These are phyloP conservation scores for Cladophialophora psammophila DNA, from an alignment of 2,329 filamentous ascomycete species.

Conservation along the genomic window DNA sequence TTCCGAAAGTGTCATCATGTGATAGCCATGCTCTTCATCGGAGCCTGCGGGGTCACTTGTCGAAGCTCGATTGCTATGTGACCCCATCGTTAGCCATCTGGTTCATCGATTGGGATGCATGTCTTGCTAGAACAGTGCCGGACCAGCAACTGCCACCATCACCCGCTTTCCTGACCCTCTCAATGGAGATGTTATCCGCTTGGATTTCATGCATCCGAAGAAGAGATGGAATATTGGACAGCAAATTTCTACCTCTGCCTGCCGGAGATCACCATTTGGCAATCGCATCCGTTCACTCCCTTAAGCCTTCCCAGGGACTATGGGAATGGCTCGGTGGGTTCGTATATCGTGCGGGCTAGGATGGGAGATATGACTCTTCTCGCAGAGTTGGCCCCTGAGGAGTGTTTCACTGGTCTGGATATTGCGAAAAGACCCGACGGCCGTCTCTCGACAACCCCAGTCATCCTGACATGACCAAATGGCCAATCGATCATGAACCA, in stretches of 20 bases:
- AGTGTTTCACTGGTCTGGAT: background rate
- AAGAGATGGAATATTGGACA: conserved; percentile 70
- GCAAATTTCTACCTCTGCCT: conserved; percentile 77
- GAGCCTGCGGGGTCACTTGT: conserved; percentile 78
- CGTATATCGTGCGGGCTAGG: conserved; percentile 48
- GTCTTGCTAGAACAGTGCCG: conserved; percentile 65
- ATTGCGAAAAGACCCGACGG: conserved; percentile 43
- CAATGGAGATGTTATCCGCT: conserved; percentile 68
- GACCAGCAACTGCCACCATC: conserved; percentile 62
- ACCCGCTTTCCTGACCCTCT: conserved; percentile 63
- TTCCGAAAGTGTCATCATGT: conserved; percentile 79
- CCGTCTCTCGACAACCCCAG: conserved; percentile 54
- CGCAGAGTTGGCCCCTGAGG: conserved; percentile 51
- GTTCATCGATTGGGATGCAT: conserved; percentile 67
- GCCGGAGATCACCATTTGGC: conserved; percentile 70
- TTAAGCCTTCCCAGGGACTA: conserved; percentile 57
- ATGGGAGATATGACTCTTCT: conserved; percentile 66
- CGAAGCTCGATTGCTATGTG: conserved; percentile 71
- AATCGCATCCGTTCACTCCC: conserved; percentile 75
- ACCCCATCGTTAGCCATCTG: conserved; percentile 71
- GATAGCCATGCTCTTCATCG: conserved; percentile 75
- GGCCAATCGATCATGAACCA: conserved; percentile 48
- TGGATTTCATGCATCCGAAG: conserved; percentile 70
- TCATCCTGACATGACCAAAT: conserved; percentile 70
- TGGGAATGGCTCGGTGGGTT: conserved; percentile 41